Percentiles rank a stretch among this genome's conserved stretches.
phyloP scores from a whole-genome alignment of 306 rosid species.

The Gillenia trifoliata region DNA sequence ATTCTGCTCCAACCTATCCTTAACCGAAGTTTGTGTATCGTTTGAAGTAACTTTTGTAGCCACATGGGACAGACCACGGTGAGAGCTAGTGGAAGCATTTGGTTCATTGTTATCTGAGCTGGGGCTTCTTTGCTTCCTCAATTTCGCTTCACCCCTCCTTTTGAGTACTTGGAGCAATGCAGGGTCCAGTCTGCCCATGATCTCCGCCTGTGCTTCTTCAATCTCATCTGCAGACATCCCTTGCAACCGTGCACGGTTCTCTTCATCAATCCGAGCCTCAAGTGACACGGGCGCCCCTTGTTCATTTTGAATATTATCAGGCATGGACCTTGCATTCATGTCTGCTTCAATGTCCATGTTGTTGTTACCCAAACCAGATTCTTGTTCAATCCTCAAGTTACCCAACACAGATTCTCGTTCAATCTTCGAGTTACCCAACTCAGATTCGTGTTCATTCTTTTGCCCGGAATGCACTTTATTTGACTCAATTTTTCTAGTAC shows the following conservation, averaged over 20 bases:
- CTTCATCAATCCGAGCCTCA: constrained; percentile 67
- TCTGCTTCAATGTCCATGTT: constrained; percentile 5
- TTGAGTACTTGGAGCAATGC: constrained; percentile 46
- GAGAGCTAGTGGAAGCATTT: constrained; percentile 18
- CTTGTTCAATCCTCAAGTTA: constrained; percentile 20
- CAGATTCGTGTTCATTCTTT: constrained; percentile 14
- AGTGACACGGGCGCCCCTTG: constrained; percentile 36
- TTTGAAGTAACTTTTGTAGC: constrained; percentile 22
- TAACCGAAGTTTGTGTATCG: constrained; percentile 16
- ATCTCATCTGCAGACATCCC: constrained; percentile 75
- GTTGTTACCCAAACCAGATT: not conserved
- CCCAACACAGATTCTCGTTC: constrained; percentile 11
- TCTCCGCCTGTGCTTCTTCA: constrained; percentile 65
- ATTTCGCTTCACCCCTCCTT: constrained; percentile 64
- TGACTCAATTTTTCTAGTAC: constrained; percentile 9
- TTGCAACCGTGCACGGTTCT: constrained; percentile 56
- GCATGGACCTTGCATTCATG: constrained; percentile 7
- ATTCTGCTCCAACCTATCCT: constrained; percentile 24
- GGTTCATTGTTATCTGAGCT: constrained; percentile 32
- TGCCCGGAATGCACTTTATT: constrained; percentile 17
- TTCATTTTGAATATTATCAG: constrained; percentile 23
- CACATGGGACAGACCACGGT: constrained; percentile 21
- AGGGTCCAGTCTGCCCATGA: constrained; percentile 70
- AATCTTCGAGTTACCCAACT: not conserved
- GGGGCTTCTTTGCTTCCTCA: constrained; percentile 32